A percentile compares a stretch with the other conserved stretches of the same genome.
Evolutionary conservation across 257 asterid species (phyloP).

Genomic region (Scutellaria baicalensis): DNA sequence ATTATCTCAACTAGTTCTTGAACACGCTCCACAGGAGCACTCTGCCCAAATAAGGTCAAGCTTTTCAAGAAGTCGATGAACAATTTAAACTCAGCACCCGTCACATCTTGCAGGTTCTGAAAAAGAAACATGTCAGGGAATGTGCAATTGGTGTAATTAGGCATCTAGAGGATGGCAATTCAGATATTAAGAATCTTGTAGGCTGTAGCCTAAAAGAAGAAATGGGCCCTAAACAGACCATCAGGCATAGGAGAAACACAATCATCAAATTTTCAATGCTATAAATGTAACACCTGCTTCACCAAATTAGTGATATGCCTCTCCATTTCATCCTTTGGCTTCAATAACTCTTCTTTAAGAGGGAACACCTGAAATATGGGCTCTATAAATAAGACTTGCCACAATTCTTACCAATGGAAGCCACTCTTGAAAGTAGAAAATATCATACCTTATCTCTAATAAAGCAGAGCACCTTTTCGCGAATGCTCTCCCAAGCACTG

Average conservation of each 20-base stretch:
- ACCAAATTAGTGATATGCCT: conserved; percentile 79
- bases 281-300: conserved; percentile 55
- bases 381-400: conserved; percentile 3
- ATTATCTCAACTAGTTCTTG: conserved; percentile 96
- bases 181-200: background rate
- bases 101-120: conserved; percentile 94
- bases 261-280: background rate
- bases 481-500: conserved; percentile 73
- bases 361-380: conserved; percentile 66
- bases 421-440: background rate
- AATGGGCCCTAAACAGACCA: background rate
- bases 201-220: background rate
- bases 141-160: background rate
- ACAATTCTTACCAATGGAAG: background rate
- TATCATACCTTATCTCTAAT: conserved; percentile 68
- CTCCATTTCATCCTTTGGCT: conserved; percentile 85
- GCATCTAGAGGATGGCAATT: background rate
- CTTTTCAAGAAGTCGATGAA: conserved; percentile 87
- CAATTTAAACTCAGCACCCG: conserved; percentile 80
- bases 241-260: background rate
- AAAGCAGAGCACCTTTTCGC: conserved; percentile 85
- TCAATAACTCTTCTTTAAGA: conserved; percentile 73
- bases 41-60: conserved; percentile 81
- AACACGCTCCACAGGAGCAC: conserved; percentile 74
- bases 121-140: conserved; percentile 15